Conservation (phyloP, 139 green algal genomes). For the Picochlorum sp. region DNA sequence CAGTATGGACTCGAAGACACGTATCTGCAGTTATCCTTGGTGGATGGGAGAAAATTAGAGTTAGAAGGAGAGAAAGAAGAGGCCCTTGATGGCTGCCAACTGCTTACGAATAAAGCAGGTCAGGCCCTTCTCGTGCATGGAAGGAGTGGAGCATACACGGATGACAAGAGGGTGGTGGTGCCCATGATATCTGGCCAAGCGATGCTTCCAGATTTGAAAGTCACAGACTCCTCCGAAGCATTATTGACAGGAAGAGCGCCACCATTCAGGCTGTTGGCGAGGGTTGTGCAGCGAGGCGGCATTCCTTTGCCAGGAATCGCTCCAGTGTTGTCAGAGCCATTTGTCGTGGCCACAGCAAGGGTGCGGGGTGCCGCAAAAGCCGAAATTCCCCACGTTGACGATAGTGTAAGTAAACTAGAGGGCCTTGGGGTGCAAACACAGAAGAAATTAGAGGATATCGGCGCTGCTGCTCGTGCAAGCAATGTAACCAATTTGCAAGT, state of each 20-base stretch:
- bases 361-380: slow-evolving; percentile 47
- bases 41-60: slow-evolving; percentile 38
- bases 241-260: slow-evolving; percentile 42
- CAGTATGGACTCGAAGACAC: slow-evolving; percentile 17
- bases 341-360: slow-evolving; percentile 48
- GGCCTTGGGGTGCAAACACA: slow-evolving; percentile 45
- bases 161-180: slow-evolving; percentile 32
- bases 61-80: slow-evolving; percentile 21
- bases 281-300: slow-evolving; percentile 17
- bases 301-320: slow-evolving; percentile 16
- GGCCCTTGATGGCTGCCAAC: slow-evolving; percentile 30
- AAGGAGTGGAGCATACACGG: slow-evolving; percentile 21
- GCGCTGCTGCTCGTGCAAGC: slow-evolving; percentile 18
- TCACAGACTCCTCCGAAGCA: slow-evolving; percentile 43
- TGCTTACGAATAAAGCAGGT: slow-evolving; percentile 39
- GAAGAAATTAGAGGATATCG: slow-evolving; percentile 50
- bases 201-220: slow-evolving; percentile 37
- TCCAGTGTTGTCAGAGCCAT: slow-evolving; percentile 42
- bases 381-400: slow-evolving; percentile 49
- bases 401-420: slow-evolving; percentile 50
- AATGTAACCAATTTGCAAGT: slow-evolving; percentile 30
- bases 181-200: slow-evolving; percentile 30
- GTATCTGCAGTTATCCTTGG: slow-evolving; percentile 14
- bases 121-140: slow-evolving; percentile 39
- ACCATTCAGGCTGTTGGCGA: slow-evolving; percentile 42